phyloP scores from a whole-genome alignment of 352 stramenopile species.

The Phytophthora europaea region DNA sequence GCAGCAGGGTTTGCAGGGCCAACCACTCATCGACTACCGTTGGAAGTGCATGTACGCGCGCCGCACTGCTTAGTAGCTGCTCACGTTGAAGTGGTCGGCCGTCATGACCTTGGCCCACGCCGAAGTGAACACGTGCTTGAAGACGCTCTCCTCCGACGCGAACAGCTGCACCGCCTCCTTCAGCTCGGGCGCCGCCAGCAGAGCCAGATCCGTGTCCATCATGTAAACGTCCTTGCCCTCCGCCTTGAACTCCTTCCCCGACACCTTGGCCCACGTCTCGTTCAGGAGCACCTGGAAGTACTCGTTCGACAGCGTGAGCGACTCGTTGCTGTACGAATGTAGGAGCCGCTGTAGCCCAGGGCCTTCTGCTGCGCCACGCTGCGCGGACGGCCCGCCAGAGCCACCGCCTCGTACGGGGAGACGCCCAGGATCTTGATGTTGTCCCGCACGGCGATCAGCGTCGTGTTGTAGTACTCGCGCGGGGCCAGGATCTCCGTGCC shows the following conservation, averaged over 20 bases:
- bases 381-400: constrained; percentile 90
- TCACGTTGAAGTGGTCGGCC: constrained; percentile 26
- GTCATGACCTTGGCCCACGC: constrained; percentile 32
- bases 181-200: constrained; percentile 28
- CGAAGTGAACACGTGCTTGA: constrained; percentile 29
- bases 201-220: constrained; percentile 28
- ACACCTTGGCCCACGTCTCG: constrained; percentile 32
- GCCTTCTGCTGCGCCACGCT: constrained; percentile 91
- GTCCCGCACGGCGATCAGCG: constrained; percentile 87
- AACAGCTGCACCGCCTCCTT: constrained; percentile 33
- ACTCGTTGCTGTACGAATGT: constrained; percentile 89
- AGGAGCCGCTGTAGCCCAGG: constrained; percentile 84
- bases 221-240: constrained; percentile 35
- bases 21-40: constrained; percentile 6
- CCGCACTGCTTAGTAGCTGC: constrained; percentile 21
- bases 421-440: constrained; percentile 95
- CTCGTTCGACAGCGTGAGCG: constrained; percentile 85
- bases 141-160: constrained; percentile 22
- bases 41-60: constrained; percentile 1
- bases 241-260: constrained; percentile 30
- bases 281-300: constrained; percentile 33
- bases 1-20: constrained; percentile 4
- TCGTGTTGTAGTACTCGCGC: constrained; percentile 82
- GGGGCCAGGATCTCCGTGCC: constrained; percentile 89
- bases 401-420: constrained; percentile 93